Evolutionary conservation across 2,329 filamentous ascomycete genomes (phyloP), one percentile per base, ranked within the genome.

Genomic region (Fusarium verticillioides): DNA sequence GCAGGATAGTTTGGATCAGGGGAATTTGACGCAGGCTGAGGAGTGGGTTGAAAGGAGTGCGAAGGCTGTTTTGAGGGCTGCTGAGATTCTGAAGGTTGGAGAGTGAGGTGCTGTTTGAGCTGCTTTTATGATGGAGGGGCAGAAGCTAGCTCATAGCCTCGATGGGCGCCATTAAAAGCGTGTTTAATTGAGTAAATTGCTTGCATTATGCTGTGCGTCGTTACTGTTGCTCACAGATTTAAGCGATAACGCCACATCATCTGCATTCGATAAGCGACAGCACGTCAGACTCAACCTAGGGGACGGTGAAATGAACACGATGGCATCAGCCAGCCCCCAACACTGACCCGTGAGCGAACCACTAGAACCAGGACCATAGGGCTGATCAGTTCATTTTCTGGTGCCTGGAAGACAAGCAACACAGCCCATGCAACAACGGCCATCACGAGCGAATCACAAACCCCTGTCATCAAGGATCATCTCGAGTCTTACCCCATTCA

Each of bases 371-470:
- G 36, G 36, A 37, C 71, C 26, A 40, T 78, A 78, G 66, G 77
- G 77, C 77, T 78, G 74, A 78, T 67, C 53, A 60, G 39, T 30
- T 28, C 40, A 30, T 46, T 66, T 66, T 65, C 72, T 67, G 76
- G 68, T 74, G 75, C 72, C 76, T 78, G 67, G 70, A 70, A 69
- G 53, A 36, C 7, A 69, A 76, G 74, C 71, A 73, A 75, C 70
- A 75, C 69, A 73, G 72, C 73, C 77, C 78, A 75, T 77, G 75
- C 56, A 76, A 80, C 73, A 78, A 60, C 62, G 78, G 75, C 66
- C 78, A 62, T 68, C 81, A 81, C 75, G 76, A 79, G 76, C 77
- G 75, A 79, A 79, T 79, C 77, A 78, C 47, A 50, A 1, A 4
- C 5, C 6, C 9, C 7, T 0, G n/a, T 10, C 34, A 7, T 36